Evolutionary conservation across 140 eudicot genomes (phyloP), one percentile per base, ranked within the genome.

Genomic region (Stevia rebaudiana): DNA sequence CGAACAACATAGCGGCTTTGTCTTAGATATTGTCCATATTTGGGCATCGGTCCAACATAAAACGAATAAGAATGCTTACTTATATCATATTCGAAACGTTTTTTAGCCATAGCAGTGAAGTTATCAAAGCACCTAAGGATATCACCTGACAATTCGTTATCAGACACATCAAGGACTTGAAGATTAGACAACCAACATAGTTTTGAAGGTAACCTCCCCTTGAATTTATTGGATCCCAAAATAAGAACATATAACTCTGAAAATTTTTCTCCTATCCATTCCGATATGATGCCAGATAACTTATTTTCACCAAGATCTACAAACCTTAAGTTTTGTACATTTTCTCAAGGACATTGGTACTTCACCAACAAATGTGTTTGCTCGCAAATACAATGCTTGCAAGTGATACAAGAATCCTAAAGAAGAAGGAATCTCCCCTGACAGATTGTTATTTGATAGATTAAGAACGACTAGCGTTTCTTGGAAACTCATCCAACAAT

Each of bases 81-180:
- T 40, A 12, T 11, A 55, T 19, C 19, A 36, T 18, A 30, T 60
- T 12, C 11, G 15, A 3, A 13, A 36, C 50, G 24, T 61, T 6
- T 52, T 8, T 5, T 37, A 30, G 69, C 54, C 79, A 75, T 72
- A 57, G 73, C 16, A 4, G 71, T 72, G 39, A 81, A 60, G 53
- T 85, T 79, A 22, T 47, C 57, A 44, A 85, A 41, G 70, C 94
- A 85, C 8, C 4, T 16, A 1, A 85, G 83, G 8, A 85, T 68
- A 0, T 11, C 16, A 12, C 88, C 85, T 0, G 52, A 63, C 6
- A 79, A n/a, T 9, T 41, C 44, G 19, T 85, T 85, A 11, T 55
- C 10, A 5, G 85, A 80, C 13, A 85, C 33, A 39, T 85, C 78
- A 46, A 81, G 71, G 62, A 76, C 15, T 21, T 71, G 81, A 43